Evolutionary conservation across 202 grass and related monocot species (phyloP).

Genomic region (Tripidium arundinaceum): DNA sequence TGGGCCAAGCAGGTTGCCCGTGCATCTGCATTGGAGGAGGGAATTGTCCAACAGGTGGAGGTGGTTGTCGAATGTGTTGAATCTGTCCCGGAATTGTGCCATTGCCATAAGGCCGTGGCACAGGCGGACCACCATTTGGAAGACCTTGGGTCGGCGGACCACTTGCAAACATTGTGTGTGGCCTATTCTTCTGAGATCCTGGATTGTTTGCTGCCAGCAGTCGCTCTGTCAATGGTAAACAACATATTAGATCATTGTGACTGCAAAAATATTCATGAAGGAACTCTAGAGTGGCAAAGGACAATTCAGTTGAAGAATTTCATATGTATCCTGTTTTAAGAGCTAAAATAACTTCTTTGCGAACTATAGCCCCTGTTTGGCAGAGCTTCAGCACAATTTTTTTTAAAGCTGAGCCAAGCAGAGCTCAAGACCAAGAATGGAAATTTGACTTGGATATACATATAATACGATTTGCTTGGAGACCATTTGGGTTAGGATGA

Average conservation of each 20-base stretch:
- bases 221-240: conserved; percentile 51
- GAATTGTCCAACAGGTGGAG: conserved; percentile 48
- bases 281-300: neutral
- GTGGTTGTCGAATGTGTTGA: conserved; percentile 42
- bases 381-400: neutral
- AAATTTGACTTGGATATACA: neutral
- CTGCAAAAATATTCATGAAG: neutral
- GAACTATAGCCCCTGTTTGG: too few species aligned
- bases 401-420: too few species aligned
- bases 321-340: neutral
- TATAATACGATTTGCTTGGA: neutral
- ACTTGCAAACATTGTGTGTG: conserved; percentile 85
- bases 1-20: conserved; percentile 38
- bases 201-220: conserved; percentile 74
- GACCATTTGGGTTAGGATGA: too few species aligned
- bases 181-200: conserved; percentile 71
- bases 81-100: conserved; percentile 35
- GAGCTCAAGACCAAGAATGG: too few species aligned
- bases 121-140: conserved; percentile 41
- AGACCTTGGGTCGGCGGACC: conserved; percentile 58
- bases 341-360: neutral
- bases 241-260: neutral
- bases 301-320: neutral
- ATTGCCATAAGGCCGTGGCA: conserved; percentile 53
- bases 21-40: conserved; percentile 51